Evolutionary conservation across 768 basidiomycete species (phyloP), one percentile per base, ranked within the genome.

Genomic region (Mycena leptocephala): DNA sequence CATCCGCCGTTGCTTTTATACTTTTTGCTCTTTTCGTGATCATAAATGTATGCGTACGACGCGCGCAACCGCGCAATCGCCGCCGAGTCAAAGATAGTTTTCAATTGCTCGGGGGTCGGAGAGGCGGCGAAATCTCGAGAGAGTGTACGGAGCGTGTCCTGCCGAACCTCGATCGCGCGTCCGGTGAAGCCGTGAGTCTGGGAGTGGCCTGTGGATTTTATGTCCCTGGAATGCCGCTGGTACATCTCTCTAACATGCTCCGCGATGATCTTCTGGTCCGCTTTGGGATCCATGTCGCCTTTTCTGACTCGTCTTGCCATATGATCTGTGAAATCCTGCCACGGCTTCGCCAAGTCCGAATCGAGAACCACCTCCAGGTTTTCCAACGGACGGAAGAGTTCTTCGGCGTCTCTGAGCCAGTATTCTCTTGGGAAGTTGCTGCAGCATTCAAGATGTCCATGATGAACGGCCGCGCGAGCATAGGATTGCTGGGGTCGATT

Each of bases 1-100:
- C 86, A 86, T 5, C 71, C 76, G 32, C 35, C 1, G n/a, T n/a
- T n/a, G n/a, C n/a, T n/a, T 59, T 2, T 26, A 3, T 28, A 10
- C n/a, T 41, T 3, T 51, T 69, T 39, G n/a, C 26, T 32, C 26
- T 72, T 70, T 48, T 79, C 39, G 61, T 80, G 68, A 75, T 88
- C 89, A 67, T 85, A 83, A 1, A 83, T 41, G 75, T 91, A 92
- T 0, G 90, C 91, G 68, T 86, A 91, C 28, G 90, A 91, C 11
- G 91, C 91, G 24, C 87, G 87, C 48, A 91, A 75, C 16, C 85
- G 81, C 13, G 81, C 79, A 2, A 88, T 81, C 22, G 82, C 76
- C 4, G 77, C 81, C 8, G 79, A 80, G 41, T 85, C 82, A 51
- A 81, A 80, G 69, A 86, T 81, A 51, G 81, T 80, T 30, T 70